These are phyloP conservation scores for Metarhizium rileyi DNA, from an alignment of 2,329 filamentous ascomycete genomes.

Conservation along the genomic window DNA sequence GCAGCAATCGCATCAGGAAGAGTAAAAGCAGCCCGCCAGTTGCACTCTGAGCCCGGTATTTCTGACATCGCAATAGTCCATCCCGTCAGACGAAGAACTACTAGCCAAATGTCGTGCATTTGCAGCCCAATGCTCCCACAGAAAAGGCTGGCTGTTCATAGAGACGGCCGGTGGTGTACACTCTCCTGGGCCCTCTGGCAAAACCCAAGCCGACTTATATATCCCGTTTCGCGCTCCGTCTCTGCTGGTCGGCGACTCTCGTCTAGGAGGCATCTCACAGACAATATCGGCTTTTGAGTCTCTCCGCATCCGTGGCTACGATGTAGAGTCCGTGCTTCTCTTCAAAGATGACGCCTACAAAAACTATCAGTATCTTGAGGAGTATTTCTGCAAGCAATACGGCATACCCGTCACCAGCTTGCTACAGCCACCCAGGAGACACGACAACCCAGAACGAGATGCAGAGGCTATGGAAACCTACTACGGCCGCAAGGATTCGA, in stretches of 20 bases:
- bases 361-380: constrained; percentile 56
- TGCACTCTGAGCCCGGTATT: background rate
- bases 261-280: constrained; percentile 69
- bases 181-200: constrained; percentile 67
- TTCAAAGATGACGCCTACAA: constrained; percentile 58
- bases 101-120: constrained; percentile 29
- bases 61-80: constrained; percentile 24
- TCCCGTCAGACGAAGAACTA: constrained; percentile 41
- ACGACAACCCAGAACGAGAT: constrained; percentile 35
- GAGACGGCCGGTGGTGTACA: constrained; percentile 79
- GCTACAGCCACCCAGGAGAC: constrained; percentile 46
- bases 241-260: constrained; percentile 64
- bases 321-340: constrained; percentile 59
- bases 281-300: constrained; percentile 77
- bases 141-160: constrained; percentile 53
- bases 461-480: constrained; percentile 50
- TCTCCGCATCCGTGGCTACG: constrained; percentile 66
- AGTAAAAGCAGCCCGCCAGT: constrained; percentile 17
- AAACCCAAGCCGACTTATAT: constrained; percentile 69
- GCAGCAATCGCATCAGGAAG: constrained; percentile 45
- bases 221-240: constrained; percentile 63
- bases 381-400: constrained; percentile 55
- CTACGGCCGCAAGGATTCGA: constrained; percentile 41
- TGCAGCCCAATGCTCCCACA: constrained; percentile 31
- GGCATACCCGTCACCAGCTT: constrained; percentile 48